These are phyloP conservation scores for Cladosporium sp. DNA, from an alignment of 2,329 filamentous ascomycete genomes.

Conservation along the genomic window DNA sequence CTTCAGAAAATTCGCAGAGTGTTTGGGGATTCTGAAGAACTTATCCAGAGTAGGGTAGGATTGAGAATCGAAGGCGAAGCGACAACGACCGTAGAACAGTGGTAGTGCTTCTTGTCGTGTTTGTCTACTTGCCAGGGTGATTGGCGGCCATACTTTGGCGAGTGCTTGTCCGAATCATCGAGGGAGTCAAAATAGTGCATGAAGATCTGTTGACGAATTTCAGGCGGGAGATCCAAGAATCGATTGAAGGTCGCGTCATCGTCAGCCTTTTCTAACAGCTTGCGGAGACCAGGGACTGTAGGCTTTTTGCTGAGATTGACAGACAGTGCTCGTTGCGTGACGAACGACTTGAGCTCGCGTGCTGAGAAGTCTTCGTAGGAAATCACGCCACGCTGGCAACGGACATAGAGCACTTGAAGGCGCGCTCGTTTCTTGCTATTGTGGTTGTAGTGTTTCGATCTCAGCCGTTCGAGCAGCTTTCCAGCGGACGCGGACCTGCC, in stretches of 20 bases:
- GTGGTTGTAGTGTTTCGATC: no score
- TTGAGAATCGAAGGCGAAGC: background rate
- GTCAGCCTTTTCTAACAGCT: background rate
- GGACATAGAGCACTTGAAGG: background rate
- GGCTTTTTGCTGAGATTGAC: background rate
- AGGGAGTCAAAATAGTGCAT: background rate
- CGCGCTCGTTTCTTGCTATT: background rate
- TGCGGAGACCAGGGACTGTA: background rate
- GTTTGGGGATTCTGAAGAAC: background rate
- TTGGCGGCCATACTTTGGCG: background rate
- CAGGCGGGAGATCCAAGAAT: background rate
- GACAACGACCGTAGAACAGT: background rate
- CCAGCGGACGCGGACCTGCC: no score
- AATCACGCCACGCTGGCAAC: background rate
- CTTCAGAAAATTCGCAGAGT: no score
- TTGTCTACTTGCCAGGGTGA: background rate
- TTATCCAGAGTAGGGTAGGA: no score
- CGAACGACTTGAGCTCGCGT: background rate
- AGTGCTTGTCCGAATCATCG: background rate
- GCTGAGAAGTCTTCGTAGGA: background rate
- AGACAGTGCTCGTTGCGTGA: background rate
- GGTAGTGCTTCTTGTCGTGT: background rate
- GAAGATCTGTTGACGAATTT: background rate
- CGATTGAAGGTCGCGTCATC: background rate
- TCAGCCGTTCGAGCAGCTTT: background rate